Evolutionary conservation across 345 rosid species (phyloP), one percentile per base, ranked within the genome.

Genomic region (Melaleuca alternifolia): DNA sequence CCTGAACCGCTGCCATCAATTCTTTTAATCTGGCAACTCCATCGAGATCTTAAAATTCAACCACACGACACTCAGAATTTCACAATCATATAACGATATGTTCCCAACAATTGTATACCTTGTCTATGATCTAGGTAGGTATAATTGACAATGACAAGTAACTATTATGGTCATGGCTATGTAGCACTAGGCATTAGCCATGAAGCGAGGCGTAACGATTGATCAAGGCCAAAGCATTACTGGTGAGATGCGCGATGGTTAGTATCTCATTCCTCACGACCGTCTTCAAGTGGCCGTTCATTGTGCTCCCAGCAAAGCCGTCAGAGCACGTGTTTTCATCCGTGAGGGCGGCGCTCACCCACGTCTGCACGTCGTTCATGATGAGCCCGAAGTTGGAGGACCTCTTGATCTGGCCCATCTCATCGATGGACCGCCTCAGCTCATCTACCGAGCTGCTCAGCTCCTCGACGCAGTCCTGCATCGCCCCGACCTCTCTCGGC

Each of bases 271-370:
- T 56, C 83, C 86, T 83, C 51, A 88, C 86, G 3, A 52, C 76
- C 3, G n/a, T 57, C 88, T 86, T 88, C 65, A 86, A 21, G 7
- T 77, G 71, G 14, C 87, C 89, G 83, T 86, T 91, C 91, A 65
- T 86, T 54, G 11, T 85, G 85, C 83, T 88, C 86, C 87, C 88
- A 18, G 46, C 84, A 85, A 59, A 90, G 48, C 89, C 91, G 33
- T 92, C 93, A 56, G 88, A 84, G 82, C 93, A 92, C 26, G 93
- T 91, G 85, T 86, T 90, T 87, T 92, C 90, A 65, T 92, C 90
- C 28, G 92, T 91, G 30, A 92, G 87, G 51, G 93, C 91, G 18
- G 93, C 92, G 46, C 91, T 91, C 24, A 92, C 89, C 83, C 91
- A 91, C n/a, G 92, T 88, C 84, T 90, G 83, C 26, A 89, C 86